These are phyloP conservation scores for Daucus carota DNA, from an alignment of 129 eudicot species.

Conservation along the genomic window DH1_v3.0 NC_030387.2:5118001-5118500, in stretches of 20 bases:
- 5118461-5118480: slow-evolving; percentile 56
- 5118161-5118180: background rate
- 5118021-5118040: slow-evolving; percentile 83
- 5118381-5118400: slow-evolving; percentile 66
- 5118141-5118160: background rate
- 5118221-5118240: background rate
- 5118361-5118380: slow-evolving; percentile 66
- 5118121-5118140: background rate
- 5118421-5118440: slow-evolving; percentile 80
- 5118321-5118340: slow-evolving; percentile 30
- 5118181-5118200: background rate
- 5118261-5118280: background rate
- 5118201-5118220: background rate
- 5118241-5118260: background rate
- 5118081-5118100: slow-evolving; percentile 87
- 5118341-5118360: slow-evolving; percentile 65
- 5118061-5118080: slow-evolving; percentile 80
- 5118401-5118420: slow-evolving; percentile 70
- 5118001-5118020: slow-evolving; percentile 87
- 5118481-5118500: slow-evolving; percentile 92
- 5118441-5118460: slow-evolving; percentile 64
- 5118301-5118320: background rate
- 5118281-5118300: background rate
- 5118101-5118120: slow-evolving; percentile 46
- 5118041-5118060: slow-evolving; percentile 60